Conservation (phyloP, 192 early-diverging fungal species). For the Entophlyctis helioformis region DNA sequence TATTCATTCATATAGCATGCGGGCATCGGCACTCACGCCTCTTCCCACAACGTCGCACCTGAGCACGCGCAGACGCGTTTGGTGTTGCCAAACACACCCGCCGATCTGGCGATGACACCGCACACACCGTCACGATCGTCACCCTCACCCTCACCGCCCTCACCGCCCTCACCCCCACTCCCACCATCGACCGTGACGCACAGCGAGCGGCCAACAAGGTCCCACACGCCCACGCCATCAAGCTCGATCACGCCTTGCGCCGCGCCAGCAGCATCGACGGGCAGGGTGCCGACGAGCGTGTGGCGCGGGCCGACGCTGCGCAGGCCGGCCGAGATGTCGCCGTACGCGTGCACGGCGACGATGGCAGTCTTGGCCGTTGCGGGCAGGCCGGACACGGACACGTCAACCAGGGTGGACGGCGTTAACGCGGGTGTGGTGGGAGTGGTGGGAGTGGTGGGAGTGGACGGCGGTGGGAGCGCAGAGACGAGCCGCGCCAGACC, state of each 20-base stretch:
- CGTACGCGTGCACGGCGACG: slow-evolving; percentile 68
- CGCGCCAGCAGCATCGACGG: slow-evolving; percentile 7
- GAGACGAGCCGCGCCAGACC: slow-evolving; percentile 72
- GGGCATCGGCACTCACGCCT: slow-evolving; percentile 15
- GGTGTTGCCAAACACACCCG: slow-evolving; percentile 81
- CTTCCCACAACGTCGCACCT: slow-evolving; percentile 83
- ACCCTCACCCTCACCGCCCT: slow-evolving; percentile 14
- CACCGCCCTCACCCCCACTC: slow-evolving; percentile 34
- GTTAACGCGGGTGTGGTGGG: no score
- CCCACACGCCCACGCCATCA: slow-evolving; percentile 68
- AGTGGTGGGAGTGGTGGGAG: no score
- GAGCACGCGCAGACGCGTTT: slow-evolving; percentile 79
- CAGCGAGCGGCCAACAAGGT: slow-evolving; percentile 73
- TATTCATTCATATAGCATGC: neutral
- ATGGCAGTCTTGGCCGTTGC: slow-evolving; percentile 14
- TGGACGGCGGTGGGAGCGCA: no score
- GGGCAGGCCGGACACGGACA: slow-evolving; percentile 46
- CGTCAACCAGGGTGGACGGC: slow-evolving; percentile 63
- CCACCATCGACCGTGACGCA: no score
- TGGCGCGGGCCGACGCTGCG: slow-evolving; percentile 39
- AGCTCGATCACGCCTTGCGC: slow-evolving; percentile 51
- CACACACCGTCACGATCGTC: slow-evolving; percentile 42
- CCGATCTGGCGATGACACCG: slow-evolving; percentile 79
- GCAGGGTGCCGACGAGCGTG: slow-evolving; percentile 18
- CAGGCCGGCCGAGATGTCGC: slow-evolving; percentile 59